Evolutionary conservation across 495 filamentous ascomycete species (phyloP).

Genomic region (Glarea lozoyensis): DNA sequence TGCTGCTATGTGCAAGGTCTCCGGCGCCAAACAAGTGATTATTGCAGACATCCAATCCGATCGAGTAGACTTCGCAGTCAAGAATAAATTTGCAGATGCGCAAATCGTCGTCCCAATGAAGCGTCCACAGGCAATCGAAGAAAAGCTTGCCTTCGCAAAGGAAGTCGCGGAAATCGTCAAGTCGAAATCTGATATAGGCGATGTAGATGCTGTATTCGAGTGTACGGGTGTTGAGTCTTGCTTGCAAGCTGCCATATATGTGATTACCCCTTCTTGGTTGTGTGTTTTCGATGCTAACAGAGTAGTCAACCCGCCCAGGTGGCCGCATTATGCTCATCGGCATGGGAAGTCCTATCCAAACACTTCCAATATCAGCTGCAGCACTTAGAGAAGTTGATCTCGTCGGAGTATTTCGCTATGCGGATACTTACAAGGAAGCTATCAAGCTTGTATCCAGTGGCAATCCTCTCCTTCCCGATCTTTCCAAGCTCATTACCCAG

Average conservation of each 20-base stretch:
- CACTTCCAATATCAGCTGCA: constrained; percentile 75
- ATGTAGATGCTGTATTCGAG: constrained; percentile 78
- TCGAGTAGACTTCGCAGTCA: constrained; percentile 61
- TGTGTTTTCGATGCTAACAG: neutral
- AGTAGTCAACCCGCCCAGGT: constrained; percentile 58
- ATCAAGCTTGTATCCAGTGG: constrained; percentile 63
- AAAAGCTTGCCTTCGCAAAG: constrained; percentile 52
- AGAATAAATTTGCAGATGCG: constrained; percentile 58
- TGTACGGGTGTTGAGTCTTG: constrained; percentile 87
- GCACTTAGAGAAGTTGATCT: constrained; percentile 89
- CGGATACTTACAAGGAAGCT: constrained; percentile 68
- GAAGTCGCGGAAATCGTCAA: constrained; percentile 47
- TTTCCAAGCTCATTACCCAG: constrained; percentile 70
- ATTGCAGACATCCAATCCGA: constrained; percentile 75
- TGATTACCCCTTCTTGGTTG: constrained; percentile 20
- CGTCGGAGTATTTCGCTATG: constrained; percentile 85
- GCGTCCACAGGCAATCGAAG: constrained; percentile 43
- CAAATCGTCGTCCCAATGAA: constrained; percentile 51
- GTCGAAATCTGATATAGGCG: constrained; percentile 34
- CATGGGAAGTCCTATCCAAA: constrained; percentile 89
- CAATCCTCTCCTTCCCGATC: constrained; percentile 38
- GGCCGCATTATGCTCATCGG: constrained; percentile 81
- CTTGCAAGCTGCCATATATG: constrained; percentile 82
- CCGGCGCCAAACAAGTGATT: constrained; percentile 48
- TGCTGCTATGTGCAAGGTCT: constrained; percentile 55